Base-by-base conservation (phyloP, 2,329 filamentous ascomycete species). In the Talaromyces sp. region DNA sequence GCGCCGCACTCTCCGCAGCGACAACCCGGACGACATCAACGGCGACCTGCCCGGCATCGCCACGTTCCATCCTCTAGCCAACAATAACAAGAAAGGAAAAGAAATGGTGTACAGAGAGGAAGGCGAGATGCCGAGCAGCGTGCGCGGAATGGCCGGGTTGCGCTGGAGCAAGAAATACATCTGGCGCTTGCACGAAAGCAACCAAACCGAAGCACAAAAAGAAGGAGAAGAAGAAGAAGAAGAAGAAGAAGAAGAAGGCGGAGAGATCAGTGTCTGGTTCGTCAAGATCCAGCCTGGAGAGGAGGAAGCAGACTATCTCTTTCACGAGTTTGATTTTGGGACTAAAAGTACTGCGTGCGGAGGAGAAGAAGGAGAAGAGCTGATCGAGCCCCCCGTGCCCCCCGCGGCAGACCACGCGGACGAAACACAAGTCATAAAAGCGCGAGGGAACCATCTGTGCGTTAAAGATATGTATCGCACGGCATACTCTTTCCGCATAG, bases 401-500 rank as follows among this genome's bases (percentile, higher is more conserved):
- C 56, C 60, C 3, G 60, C 62, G 3, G 26, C 27, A 17, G 48
- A 21, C 24, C 43, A 19, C 21, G 48, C 24, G 29, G 17, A 29
- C 2, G 65, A 65, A 12, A 74, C 70, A 1, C 62, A 59, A 5
- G 68, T 77, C 5, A 60, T 77, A 10, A 65, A 67, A 56, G 77
- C 77, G 3, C 67, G 67, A 19, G 77, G 77, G 3, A 74, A 75
- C 50, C 77, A 79, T 65, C 70, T 79, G 10, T 79, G 77, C 64
- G 72, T 79, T 57, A 76, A 78, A 51, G 77, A 79, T 66, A 77
- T 76, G 70, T 79, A 79, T 66, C 73, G 72, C 58, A 79, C 75
- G 5, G 73, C 72, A 3, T 79, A 79, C 66, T 69, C 73, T 19
- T 79, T 79, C 63, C 69, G 72, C 11, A 64, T 79, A 26, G 60